Conservation (phyloP, 2,329 filamentous ascomycete genomes). For the Cladosporium colombiae region DNA sequence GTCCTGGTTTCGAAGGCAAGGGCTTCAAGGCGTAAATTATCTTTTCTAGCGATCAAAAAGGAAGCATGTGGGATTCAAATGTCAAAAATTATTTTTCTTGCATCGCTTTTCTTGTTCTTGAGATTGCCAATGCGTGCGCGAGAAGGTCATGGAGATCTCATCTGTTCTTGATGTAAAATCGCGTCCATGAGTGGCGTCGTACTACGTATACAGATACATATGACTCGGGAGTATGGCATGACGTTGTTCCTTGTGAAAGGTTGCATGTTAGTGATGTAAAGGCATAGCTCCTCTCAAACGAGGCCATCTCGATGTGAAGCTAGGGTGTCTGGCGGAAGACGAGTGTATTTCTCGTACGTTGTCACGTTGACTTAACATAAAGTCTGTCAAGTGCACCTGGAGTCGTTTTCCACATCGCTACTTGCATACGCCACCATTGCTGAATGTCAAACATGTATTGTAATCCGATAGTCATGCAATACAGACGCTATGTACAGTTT, state of each 20-base stretch:
- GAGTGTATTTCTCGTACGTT: not conserved
- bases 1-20: slow-evolving; percentile 65
- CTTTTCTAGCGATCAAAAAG: slow-evolving; percentile 4
- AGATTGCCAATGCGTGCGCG: not conserved
- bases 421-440: not conserved
- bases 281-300: not conserved
- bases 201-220: not conserved
- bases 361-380: not conserved
- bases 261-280: not conserved
- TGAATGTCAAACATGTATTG: not conserved
- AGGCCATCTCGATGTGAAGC: not conserved
- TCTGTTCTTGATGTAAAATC: not conserved
- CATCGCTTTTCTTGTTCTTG: not conserved
- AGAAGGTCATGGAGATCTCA: not conserved
- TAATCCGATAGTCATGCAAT: slow-evolving; percentile 20
- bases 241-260: not conserved
- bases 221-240: not conserved
- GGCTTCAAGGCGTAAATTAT: slow-evolving; percentile 52
- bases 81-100: not conserved
- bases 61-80: slow-evolving; percentile 4
- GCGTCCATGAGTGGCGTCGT: not conserved
- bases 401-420: not conserved
- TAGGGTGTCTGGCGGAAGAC: not conserved
- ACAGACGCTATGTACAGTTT: slow-evolving; percentile 21
- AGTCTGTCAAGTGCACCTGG: not conserved